These are phyloP conservation scores for Lasiosphaeria miniovina DNA, from an alignment of 495 filamentous ascomycete species.

Conservation along the genomic window DNA sequence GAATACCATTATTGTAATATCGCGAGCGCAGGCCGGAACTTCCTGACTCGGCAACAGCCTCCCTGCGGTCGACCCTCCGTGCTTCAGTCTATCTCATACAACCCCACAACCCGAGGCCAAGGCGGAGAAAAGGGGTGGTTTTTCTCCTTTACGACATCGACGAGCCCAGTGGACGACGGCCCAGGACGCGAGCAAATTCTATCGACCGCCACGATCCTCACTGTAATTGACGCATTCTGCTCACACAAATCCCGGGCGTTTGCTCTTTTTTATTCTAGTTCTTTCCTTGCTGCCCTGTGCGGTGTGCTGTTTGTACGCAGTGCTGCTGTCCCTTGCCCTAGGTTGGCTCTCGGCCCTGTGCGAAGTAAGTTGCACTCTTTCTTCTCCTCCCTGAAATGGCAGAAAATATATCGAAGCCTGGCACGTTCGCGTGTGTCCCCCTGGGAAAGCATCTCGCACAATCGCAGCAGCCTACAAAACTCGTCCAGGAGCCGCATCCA, in stretches of 20 bases:
- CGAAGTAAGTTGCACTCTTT: conserved; percentile 3
- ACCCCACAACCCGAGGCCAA: conserved; percentile 10
- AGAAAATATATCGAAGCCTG: conserved; percentile 13
- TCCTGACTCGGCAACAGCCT: conserved; percentile 23
- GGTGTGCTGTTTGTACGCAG: conserved; percentile 4
- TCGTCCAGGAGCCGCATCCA: conserved; percentile 11
- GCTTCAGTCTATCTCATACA: conserved; percentile 25
- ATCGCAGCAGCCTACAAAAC: conserved; percentile 12
- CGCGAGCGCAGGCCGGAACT: conserved; percentile 2
- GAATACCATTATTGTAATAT: not conserved
- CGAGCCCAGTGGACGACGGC: too few relatives aligned
- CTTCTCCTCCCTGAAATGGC: conserved; percentile 8
- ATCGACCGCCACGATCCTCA: conserved; percentile 11
- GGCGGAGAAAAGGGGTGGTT: conserved; percentile 10
- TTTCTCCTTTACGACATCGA: too few relatives aligned
- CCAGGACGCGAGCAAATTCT: not conserved
- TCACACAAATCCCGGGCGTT: too few relatives aligned
- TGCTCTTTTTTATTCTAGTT: not conserved
- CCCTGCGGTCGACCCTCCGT: conserved; percentile 22
- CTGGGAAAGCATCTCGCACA: conserved; percentile 1
- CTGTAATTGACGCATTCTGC: conserved; percentile 5
- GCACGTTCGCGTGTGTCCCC: not conserved
- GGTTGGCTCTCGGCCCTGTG: not conserved
- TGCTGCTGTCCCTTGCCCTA: not conserved
- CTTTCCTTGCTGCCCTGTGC: not conserved